Conservation (phyloP, 1,284 basidiomycete species). For the Ustilago trichophora region DNA sequence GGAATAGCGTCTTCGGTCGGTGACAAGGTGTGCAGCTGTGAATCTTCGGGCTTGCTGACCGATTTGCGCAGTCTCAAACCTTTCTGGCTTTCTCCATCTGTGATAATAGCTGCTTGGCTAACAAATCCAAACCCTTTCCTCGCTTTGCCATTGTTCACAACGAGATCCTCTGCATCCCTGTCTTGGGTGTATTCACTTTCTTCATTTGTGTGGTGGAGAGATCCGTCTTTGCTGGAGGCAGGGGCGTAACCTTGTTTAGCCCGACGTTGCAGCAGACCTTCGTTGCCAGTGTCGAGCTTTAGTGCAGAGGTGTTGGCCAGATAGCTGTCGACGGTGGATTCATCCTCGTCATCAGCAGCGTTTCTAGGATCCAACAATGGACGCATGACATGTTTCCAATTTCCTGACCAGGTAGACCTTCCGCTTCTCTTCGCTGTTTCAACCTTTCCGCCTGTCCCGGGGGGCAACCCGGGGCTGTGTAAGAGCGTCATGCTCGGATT, state of each 20-base stretch:
- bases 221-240: too few relatives aligned
- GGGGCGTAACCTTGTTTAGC: background rate
- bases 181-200: background rate
- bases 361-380: constrained; percentile 47
- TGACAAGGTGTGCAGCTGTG: too few relatives aligned
- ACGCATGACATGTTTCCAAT: constrained; percentile 55
- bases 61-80: constrained; percentile 22
- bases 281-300: background rate
- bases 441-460: too few relatives aligned
- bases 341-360: background rate
- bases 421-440: background rate
- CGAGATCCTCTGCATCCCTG: too few relatives aligned
- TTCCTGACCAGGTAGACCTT: constrained; percentile 46
- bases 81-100: constrained; percentile 17
- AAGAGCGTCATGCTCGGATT: constrained; percentile 47
- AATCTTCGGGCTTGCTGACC: constrained; percentile 1
- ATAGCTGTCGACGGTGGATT: background rate
- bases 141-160: background rate
- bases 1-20: constrained; percentile 8
- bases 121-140: constrained; percentile 17
- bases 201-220: background rate
- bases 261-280: constrained; percentile 5
- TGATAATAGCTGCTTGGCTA: constrained; percentile 15
- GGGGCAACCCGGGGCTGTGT: constrained; percentile 27
- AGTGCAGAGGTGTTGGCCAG: constrained; percentile 9